Evolutionary conservation across 164 flowering plant species (phyloP).

Genomic region (Amborella trichopoda): DNA sequence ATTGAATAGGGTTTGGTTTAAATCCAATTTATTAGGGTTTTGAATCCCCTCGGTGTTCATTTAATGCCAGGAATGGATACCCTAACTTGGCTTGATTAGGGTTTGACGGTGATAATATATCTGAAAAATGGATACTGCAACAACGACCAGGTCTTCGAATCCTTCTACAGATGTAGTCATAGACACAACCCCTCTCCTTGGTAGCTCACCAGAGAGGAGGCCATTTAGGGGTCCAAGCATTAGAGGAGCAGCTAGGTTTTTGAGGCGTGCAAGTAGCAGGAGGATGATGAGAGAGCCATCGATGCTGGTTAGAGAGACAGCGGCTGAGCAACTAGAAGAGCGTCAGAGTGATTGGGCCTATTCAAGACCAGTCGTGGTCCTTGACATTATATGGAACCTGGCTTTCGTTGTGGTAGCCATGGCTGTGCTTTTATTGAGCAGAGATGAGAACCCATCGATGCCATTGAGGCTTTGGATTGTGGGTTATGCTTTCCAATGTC

Average conservation of each 20-base stretch:
- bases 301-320: constrained; percentile 39
- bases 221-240: constrained; percentile 33
- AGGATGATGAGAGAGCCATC: constrained; percentile 50
- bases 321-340: constrained; percentile 54
- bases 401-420: constrained; percentile 28
- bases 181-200: constrained; percentile 38
- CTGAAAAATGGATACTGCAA: too few species aligned
- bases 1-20: too few species aligned
- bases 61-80: too few species aligned
- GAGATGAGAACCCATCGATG: constrained; percentile 24
- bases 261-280: constrained; percentile 38
- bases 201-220: constrained; percentile 20
- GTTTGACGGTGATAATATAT: too few species aligned
- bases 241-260: constrained; percentile 37
- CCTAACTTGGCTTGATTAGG: too few species aligned
- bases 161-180: constrained; percentile 5
- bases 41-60: too few species aligned
- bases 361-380: constrained; percentile 41
- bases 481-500: constrained; percentile 41
- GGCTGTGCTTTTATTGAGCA: constrained; percentile 22
- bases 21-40: too few species aligned
- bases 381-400: constrained; percentile 42
- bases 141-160: too few species aligned
- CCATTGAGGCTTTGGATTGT: constrained; percentile 47
- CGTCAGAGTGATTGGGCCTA: constrained; percentile 55